Conservation (phyloP, 2,329 filamentous ascomycete genomes). For the Claviceps cyperi region DNA sequence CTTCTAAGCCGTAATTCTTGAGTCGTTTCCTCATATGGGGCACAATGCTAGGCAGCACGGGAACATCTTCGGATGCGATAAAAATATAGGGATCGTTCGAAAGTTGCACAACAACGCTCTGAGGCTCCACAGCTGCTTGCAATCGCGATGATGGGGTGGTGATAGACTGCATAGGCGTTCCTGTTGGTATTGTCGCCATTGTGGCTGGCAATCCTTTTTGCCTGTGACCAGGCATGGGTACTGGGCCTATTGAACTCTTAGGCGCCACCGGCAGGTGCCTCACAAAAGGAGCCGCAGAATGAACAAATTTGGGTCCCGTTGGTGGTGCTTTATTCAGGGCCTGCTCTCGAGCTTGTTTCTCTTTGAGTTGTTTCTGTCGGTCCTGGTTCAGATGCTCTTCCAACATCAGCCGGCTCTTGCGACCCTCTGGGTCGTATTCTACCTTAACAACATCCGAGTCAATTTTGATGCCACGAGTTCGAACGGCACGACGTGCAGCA, state of each 20-base stretch:
- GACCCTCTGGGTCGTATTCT: constrained; percentile 78
- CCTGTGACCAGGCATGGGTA: constrained; percentile 19
- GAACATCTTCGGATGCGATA: constrained; percentile 73
- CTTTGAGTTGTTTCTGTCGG: constrained; percentile 41
- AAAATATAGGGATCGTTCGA: constrained; percentile 80
- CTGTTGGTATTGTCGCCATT: neutral
- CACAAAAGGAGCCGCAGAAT: constrained; percentile 15
- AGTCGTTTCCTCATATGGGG: constrained; percentile 82
- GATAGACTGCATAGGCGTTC: constrained; percentile 17
- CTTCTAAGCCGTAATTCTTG: constrained; percentile 66
- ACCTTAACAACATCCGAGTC: constrained; percentile 66
- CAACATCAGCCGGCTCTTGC: constrained; percentile 65
- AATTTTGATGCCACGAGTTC: constrained; percentile 63
- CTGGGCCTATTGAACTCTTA: constrained; percentile 58
- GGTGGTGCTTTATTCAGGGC: constrained; percentile 20
- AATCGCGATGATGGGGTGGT: constrained; percentile 10
- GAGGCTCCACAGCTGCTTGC: constrained; percentile 45
- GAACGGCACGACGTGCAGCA: constrained; percentile 68
- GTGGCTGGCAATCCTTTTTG: constrained; percentile 5
- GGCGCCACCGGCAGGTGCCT: constrained; percentile 68
- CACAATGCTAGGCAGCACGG: constrained; percentile 71
- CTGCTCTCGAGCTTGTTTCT: constrained; percentile 16
- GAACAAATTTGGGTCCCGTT: constrained; percentile 22
- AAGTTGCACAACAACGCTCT: constrained; percentile 53
- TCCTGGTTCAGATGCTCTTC: constrained; percentile 58